Base-by-base conservation (phyloP, 2,329 filamentous ascomycete species). In the Aspergillus novofumigatus region DNA sequence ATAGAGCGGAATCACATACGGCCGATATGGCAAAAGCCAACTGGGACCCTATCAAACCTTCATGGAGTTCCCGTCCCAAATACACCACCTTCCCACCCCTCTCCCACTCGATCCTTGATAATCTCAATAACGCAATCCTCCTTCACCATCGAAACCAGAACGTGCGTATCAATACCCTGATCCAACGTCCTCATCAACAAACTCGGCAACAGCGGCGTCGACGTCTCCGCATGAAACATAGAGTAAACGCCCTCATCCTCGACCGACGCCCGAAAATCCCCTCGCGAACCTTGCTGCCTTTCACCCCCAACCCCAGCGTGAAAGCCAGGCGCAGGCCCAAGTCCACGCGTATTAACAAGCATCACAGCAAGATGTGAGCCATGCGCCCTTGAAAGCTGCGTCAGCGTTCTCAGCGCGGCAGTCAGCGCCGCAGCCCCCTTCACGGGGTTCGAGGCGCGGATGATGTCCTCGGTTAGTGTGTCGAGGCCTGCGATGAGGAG, bases 161-260 rank as follows among this genome's bases (percentile, higher is more conserved):
- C 53, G 65, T 77, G 75, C 1, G 63, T 66, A 65, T 77, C 75
- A 44, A 75, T 69, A 0, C 73, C 73, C 53, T 75, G 71, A 53
- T 76, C 74, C 17, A 77, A 38, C 1, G 70, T 70, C 49, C 67
- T 68, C 62, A 71, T 69, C 21, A 76, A 58, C 7, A 74, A 58
- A 38, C 64, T 74, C 6, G 67, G 65, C 28, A 72, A 59, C 53
- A 71, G 32, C 6, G 61, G 32, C 20, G 54, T 49, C 25, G 60
- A 29, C 21, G 54, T 48, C 25, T 58, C 60, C 42, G 42, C 48
- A 49, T 60, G 60, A 25, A 72, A 73, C 17, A 68, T 59, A 1
- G 70, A 73, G 41, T 67, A 57, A 11, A 71, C 56, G 1, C 61
- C 65, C 56, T 64, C 62, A 17, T 66, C 64, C 2, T 53, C 51